Evolutionary conservation across 108 stramenopile species (phyloP), one percentile per base, ranked within the genome.

Genomic region (Cyclotella sp.): DNA sequence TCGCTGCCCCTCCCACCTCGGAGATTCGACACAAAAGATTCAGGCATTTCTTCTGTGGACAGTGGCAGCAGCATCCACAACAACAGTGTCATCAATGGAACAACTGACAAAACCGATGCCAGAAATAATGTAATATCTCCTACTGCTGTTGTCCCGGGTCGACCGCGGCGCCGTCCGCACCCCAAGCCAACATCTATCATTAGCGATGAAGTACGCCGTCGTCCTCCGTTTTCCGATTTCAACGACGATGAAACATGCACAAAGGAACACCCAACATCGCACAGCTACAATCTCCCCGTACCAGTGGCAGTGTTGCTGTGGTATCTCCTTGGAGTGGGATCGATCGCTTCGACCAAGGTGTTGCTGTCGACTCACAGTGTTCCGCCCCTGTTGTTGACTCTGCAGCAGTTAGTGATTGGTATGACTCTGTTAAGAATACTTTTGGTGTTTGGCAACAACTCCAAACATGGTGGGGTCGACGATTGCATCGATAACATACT

Each of bases 321-420:
- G 93, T 95, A 91, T 70, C 63, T 87, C 0, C 75, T 95, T 14
- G 93, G 93, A n/a, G 88, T 95, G 13, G 59, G 92, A 3, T 86
- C 86, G 27, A 95, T 95, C 54, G 83, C 87, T 30, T 84, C 90
- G 4, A 86, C 91, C 44, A 95, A 95, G 54, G 39, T 92, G 27
- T 62, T 95, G 29, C 60, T 90, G 40, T 85, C 75, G 9, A 62
- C 63, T 0, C 51, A 72, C 45, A 27, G 58, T 9, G 80, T 87
- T 16, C 80, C 87, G n/a, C 89, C 89, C 18, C 47, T 88, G 54
- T 42, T 83, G 15, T 67, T 90, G 81, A 90, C 87, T 14, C 19
- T 84, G 26, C 87, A 88, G 49, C 89, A 90, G 70, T 68, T 90
- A 22, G 30, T 76, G 12, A 64, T 86, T 49, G 87, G 85, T 8